These are phyloP conservation scores for Boletus subcaerulescens DNA, from an alignment of 768 basidiomycete species.

Conservation along the genomic window DNA sequence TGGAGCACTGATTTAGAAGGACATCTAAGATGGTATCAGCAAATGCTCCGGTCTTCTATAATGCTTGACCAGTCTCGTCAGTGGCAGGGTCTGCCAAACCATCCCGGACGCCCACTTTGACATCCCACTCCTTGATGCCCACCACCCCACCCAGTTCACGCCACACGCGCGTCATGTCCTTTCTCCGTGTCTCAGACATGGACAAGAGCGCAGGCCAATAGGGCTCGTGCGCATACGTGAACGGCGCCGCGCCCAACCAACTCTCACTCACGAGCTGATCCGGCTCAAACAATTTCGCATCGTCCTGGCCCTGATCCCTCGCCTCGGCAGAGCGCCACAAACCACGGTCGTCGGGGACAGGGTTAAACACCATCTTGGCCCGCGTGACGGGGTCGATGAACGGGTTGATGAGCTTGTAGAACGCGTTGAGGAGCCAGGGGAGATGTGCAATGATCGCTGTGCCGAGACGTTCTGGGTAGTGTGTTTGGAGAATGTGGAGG, in stretches of 20 bases:
- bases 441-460: slow-evolving; percentile 71
- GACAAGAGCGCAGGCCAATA: slow-evolving; percentile 71
- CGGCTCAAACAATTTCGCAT: slow-evolving; percentile 50
- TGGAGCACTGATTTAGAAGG: neutral
- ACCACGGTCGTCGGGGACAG: slow-evolving; percentile 31
- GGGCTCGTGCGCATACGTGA: slow-evolving; percentile 69
- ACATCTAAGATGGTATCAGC: neutral
- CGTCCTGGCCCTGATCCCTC: slow-evolving; percentile 14
- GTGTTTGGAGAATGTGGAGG: slow-evolving; percentile 69
- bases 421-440: slow-evolving; percentile 72
- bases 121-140: slow-evolving; percentile 78
- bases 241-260: slow-evolving; percentile 67
- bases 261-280: slow-evolving; percentile 67
- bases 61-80: slow-evolving; percentile 3
- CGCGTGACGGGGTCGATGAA: slow-evolving; percentile 84
- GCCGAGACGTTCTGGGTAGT: slow-evolving; percentile 87
- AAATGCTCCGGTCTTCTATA: slow-evolving; percentile 3
- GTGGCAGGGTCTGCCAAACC: neutral
- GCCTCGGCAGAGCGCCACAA: slow-evolving; percentile 27
- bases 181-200: slow-evolving; percentile 50
- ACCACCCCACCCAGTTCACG: slow-evolving; percentile 60
- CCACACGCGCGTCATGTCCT: slow-evolving; percentile 61
- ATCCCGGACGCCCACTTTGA: slow-evolving; percentile 43
- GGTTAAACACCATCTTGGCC: slow-evolving; percentile 74
- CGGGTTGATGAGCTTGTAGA: slow-evolving; percentile 75